phyloP scores from a whole-genome alignment of 1,284 basidiomycete genomes.

The Boletus sp. region DNA sequence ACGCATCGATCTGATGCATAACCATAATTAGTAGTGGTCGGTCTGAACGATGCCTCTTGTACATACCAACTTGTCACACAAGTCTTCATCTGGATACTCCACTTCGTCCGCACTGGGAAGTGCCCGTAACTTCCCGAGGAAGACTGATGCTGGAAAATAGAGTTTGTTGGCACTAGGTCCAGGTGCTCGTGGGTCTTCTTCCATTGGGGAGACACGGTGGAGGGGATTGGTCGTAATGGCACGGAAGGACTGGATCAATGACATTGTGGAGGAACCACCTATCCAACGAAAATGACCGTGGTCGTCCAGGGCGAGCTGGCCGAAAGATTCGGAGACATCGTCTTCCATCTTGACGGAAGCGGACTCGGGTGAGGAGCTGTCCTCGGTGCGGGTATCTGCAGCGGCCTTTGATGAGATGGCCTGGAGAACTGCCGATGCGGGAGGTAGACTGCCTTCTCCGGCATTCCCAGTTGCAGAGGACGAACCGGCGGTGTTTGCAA shows the following conservation, averaged over 20 bases:
- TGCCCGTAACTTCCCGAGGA: constrained; percentile 81
- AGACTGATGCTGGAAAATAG: constrained; percentile 85
- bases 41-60: constrained; percentile 11
- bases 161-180: constrained; percentile 76
- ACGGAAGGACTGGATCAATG: constrained; percentile 83
- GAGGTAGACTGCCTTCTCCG: constrained; percentile 31
- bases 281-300: constrained; percentile 91
- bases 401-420: constrained; percentile 42
- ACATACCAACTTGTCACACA: constrained; percentile 72
- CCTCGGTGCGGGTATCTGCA: constrained; percentile 30
- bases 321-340: constrained; percentile 76
- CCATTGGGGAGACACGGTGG: constrained; percentile 76
- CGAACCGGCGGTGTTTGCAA: constrained; percentile 31
- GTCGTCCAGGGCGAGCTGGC: constrained; percentile 83
- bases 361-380: constrained; percentile 36
- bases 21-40: constrained; percentile 22
- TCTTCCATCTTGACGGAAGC: constrained; percentile 59
- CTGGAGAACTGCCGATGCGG: constrained; percentile 39
- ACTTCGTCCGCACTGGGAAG: constrained; percentile 83
- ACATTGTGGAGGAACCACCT: constrained; percentile 86
- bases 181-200: constrained; percentile 72
- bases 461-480: constrained; percentile 32
- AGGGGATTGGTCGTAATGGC: constrained; percentile 68
- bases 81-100: constrained; percentile 76
- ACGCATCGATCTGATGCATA: constrained; percentile 66